A percentile compares a stretch with the other conserved stretches of the same genome.
phyloP scores from a whole-genome alignment of 2,329 filamentous ascomycete genomes.

The Claviceps fusiformis region DNA sequence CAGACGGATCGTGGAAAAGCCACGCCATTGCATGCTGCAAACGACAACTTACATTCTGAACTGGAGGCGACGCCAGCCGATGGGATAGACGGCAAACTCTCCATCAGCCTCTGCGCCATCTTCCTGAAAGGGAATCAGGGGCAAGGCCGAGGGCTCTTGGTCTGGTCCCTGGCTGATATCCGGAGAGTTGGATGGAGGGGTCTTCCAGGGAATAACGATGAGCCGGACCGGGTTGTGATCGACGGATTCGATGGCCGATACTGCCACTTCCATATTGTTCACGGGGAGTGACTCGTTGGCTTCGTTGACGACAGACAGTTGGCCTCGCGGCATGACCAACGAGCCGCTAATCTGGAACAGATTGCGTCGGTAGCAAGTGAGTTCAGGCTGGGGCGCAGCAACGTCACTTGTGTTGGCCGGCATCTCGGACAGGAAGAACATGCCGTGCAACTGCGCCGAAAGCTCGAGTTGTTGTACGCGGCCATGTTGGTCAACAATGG shows the following conservation, averaged over 20 bases:
- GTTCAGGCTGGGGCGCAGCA: slow-evolving; percentile 54
- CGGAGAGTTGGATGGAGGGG: slow-evolving; percentile 66
- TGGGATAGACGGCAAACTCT: slow-evolving; percentile 80
- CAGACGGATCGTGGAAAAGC: too few relatives aligned
- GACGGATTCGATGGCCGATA: slow-evolving; percentile 88
- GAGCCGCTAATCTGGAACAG: slow-evolving; percentile 92
- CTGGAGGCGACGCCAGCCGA: slow-evolving; percentile 86
- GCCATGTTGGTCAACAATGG: slow-evolving; percentile 45
- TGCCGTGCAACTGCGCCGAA: slow-evolving; percentile 67
- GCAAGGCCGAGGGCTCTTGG: slow-evolving; percentile 75
- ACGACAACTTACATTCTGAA: slow-evolving; percentile 62
- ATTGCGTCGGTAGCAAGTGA: slow-evolving; percentile 93
- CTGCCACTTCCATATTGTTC: slow-evolving; percentile 67
- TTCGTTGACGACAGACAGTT: slow-evolving; percentile 71
- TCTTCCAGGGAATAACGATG: slow-evolving; percentile 97
- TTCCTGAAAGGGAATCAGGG: slow-evolving; percentile 55
- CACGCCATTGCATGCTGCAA: background rate
- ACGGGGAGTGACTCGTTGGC: slow-evolving; percentile 75
- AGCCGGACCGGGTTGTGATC: slow-evolving; percentile 85
- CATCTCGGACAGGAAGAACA: slow-evolving; percentile 80
- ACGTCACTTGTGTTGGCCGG: slow-evolving; percentile 49
- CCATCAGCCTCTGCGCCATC: slow-evolving; percentile 49
- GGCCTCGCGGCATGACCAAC: slow-evolving; percentile 63
- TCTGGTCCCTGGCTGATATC: slow-evolving; percentile 53
- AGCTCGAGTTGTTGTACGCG: slow-evolving; percentile 48